These are phyloP conservation scores for Claviceps quebecensis DNA, from an alignment of 2,329 filamentous ascomycete species.

Conservation along the genomic window DNA sequence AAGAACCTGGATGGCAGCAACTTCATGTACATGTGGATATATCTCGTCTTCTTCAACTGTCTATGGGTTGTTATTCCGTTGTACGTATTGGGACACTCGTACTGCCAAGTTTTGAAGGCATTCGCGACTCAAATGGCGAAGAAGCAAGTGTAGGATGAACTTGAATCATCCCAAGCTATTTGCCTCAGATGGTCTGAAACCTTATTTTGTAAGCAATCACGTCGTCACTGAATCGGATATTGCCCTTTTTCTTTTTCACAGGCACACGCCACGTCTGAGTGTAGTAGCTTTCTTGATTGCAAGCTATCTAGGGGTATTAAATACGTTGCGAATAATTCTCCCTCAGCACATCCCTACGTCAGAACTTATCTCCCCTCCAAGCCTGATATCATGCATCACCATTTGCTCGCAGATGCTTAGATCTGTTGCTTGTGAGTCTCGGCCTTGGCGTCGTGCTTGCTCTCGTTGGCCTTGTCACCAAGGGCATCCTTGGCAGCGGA, in stretches of 20 bases:
- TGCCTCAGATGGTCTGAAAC: no score
- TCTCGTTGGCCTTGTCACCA: constrained; percentile 31
- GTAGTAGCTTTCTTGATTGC: not conserved
- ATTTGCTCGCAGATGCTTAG: constrained; percentile 13
- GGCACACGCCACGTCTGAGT: not conserved
- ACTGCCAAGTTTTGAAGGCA: no score
- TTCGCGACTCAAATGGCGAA: no score
- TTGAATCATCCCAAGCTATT: no score
- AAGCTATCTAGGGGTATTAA: constrained; percentile 7
- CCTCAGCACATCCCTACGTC: not conserved
- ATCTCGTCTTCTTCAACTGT: constrained; percentile 52
- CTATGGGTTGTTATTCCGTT: constrained; percentile 49
- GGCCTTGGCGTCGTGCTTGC: constrained; percentile 24
- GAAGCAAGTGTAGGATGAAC: no score
- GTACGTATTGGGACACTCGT: no score
- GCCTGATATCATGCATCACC: not conserved
- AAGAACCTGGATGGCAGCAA: constrained; percentile 50
- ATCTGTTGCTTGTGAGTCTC: constrained; percentile 28
- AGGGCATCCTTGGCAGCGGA: constrained; percentile 35
- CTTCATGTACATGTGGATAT: constrained; percentile 52
- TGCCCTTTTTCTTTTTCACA: constrained; percentile 21
- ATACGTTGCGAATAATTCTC: not conserved
- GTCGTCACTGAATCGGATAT: no score
- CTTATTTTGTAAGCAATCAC: no score
- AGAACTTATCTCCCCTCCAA: not conserved